A percentile compares a stretch with the other conserved stretches of the same genome.
These are phyloP conservation scores for Calocera viscosa DNA, from an alignment of 768 basidiomycete genomes.

Conservation along the genomic window DNA sequence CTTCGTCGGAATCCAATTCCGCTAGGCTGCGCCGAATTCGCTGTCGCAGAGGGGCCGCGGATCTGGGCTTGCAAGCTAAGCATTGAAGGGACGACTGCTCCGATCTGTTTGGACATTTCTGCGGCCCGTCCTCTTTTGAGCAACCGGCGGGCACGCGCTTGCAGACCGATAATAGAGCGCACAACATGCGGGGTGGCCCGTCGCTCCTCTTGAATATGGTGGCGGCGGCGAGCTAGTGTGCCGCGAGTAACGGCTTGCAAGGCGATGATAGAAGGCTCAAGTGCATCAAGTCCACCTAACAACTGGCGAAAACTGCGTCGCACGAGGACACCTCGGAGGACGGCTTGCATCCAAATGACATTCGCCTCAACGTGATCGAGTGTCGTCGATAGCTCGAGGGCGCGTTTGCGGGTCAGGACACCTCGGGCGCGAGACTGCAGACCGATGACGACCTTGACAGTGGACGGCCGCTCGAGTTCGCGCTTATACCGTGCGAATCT, in stretches of 20 bases:
- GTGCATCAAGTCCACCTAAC: slow-evolving; percentile 18
- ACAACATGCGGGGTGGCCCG: slow-evolving; percentile 50
- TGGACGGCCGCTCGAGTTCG: background rate
- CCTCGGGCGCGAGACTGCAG: slow-evolving; percentile 26
- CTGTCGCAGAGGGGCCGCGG: slow-evolving; percentile 57
- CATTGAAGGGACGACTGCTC: slow-evolving; percentile 34
- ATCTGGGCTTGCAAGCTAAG: slow-evolving; percentile 62
- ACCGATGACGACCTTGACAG: slow-evolving; percentile 19
- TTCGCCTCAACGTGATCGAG: slow-evolving; percentile 25
- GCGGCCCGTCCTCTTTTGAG: slow-evolving; percentile 34
- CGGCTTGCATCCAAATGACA: slow-evolving; percentile 27
- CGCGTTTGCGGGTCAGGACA: slow-evolving; percentile 20
- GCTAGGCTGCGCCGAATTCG: slow-evolving; percentile 58
- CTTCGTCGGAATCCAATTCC: slow-evolving; percentile 60
- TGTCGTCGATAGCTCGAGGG: slow-evolving; percentile 21
- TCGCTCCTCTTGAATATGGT: slow-evolving; percentile 39
- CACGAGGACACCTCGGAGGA: slow-evolving; percentile 23
- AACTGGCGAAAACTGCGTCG: slow-evolving; percentile 16
- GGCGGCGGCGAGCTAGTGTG: slow-evolving; percentile 38
- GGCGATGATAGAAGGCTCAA: slow-evolving; percentile 47
- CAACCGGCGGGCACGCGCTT: slow-evolving; percentile 60
- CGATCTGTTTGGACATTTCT: slow-evolving; percentile 27
- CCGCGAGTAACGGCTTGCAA: slow-evolving; percentile 73
- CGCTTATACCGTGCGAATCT: background rate
- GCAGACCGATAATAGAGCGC: slow-evolving; percentile 51